Evolutionary conservation across 1,284 basidiomycete species (phyloP), one percentile per base, ranked within the genome.

Genomic region (Farysia itapuensis): DNA sequence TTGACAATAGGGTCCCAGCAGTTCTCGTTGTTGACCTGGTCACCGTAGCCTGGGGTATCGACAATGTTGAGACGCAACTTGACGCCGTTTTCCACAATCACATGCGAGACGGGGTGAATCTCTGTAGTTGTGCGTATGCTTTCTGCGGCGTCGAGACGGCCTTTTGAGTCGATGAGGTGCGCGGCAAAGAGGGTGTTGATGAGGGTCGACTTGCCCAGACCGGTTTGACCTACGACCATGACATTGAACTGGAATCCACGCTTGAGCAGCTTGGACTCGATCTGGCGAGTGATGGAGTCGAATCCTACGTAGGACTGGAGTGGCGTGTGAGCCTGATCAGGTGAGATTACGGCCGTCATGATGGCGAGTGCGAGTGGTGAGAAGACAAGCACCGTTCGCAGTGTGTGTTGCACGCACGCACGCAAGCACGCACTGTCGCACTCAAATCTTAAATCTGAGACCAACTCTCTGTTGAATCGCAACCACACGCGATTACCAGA

Each of bases 1-100:
- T 95, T 95, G 79, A 97, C 84, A 71, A 97, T 96, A 22, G 94
- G 89, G 76, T 98, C 94, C 94, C 94, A 98, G 83, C 95, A 97
- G 79, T 89, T 89, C 78, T 98, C 95, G 78, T 98, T 98, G 84
- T 98, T 96, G 77, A 98, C 86, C 74, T 93, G 89, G 82, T 98
- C 95, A 43, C 93, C 95, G 74, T 95, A 98, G 28, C 95, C 94
- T 43, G 94, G 94, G 5, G 95, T 98, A 79, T 98, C 95, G 68
- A 98, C 91, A 64, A 98, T 96, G 84, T 98, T 98, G 70, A 98
- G 81, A 45, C 90, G 85, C 54, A 98, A 85, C 77, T 86, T 87
- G 52, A 98, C 94, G 43, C 91, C 91, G 68, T 97, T 97, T 79
- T 98, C 94, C 42, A 88, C 86, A 64, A 98, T 91, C 60, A 95